These are phyloP conservation scores for Beauveria sp. DNA, from an alignment of 2,329 filamentous ascomycete genomes.

Conservation along the genomic window DNA sequence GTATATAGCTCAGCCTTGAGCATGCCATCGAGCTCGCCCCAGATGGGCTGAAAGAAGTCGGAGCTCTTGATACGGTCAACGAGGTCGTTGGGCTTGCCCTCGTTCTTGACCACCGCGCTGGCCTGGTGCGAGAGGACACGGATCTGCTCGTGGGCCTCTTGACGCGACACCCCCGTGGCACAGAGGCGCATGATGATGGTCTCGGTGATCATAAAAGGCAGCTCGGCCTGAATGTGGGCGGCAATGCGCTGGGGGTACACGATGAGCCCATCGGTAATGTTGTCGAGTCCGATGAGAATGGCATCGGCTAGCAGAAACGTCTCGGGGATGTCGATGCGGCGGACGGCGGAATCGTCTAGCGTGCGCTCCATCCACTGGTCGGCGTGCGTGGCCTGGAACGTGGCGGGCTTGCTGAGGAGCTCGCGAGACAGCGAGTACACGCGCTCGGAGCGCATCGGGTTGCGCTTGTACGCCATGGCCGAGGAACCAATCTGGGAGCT, in stretches of 20 bases:
- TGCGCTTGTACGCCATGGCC: conserved; percentile 36
- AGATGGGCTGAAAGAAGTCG: conserved; percentile 68
- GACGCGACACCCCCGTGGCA: conserved; percentile 61
- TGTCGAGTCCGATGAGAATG: conserved; percentile 59
- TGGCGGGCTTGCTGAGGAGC: conserved; percentile 31
- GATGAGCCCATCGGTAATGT: conserved; percentile 61
- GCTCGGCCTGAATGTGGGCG: conserved; percentile 60
- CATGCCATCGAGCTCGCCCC: conserved; percentile 59
- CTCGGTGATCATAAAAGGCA: conserved; percentile 76
- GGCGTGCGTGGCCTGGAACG: conserved; percentile 24
- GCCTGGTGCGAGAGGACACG: conserved; percentile 75
- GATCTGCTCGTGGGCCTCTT: conserved; percentile 83
- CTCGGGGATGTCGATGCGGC: conserved; percentile 58
- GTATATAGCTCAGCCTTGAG: conserved; percentile 51
- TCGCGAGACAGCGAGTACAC: conserved; percentile 39
- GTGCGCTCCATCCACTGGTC: conserved; percentile 55
- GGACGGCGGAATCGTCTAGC: conserved; percentile 68
- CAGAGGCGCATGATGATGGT: conserved; percentile 70
- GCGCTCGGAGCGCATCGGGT: conserved; percentile 42
- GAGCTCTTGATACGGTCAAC: conserved; percentile 67
- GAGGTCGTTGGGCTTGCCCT: conserved; percentile 71
- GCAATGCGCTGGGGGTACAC: conserved; percentile 71
- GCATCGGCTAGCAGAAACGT: conserved; percentile 61
- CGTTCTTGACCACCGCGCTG: conserved; percentile 46
- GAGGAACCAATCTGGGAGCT: conserved; percentile 66